These are phyloP conservation scores for Candida maesae DNA, from an alignment of 805 yeast species.

Conservation along the genomic window DNA sequence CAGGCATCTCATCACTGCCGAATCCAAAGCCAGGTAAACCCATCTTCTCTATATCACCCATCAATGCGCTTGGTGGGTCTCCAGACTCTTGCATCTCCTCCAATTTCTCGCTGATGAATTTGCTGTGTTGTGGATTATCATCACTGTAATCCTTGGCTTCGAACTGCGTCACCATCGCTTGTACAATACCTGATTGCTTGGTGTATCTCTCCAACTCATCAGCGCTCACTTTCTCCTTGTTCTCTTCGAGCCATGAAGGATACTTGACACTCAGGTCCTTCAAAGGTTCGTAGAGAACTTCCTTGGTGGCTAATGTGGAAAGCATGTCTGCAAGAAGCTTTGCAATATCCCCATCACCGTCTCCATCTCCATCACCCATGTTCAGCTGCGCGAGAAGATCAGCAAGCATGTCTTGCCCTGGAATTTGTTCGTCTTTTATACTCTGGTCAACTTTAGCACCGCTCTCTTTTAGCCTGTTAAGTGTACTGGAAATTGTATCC, in stretches of 20 bases:
- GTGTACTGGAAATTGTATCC: constrained; percentile 73
- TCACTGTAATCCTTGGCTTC: constrained; percentile 65
- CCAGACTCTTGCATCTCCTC: constrained; percentile 73
- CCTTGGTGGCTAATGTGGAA: constrained; percentile 79
- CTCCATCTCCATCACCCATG: constrained; percentile 38
- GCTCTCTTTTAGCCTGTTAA: constrained; percentile 73
- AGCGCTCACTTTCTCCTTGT: constrained; percentile 35
- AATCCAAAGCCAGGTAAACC: constrained; percentile 44
- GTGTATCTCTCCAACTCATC: constrained; percentile 52
- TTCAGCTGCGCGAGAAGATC: constrained; percentile 63
- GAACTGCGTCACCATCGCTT: constrained; percentile 58
- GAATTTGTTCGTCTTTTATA: constrained; percentile 46
- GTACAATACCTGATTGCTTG: constrained; percentile 59
- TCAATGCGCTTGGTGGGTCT: constrained; percentile 74
- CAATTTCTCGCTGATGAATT: constrained; percentile 51
- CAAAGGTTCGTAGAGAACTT: constrained; percentile 82
- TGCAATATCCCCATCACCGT: constrained; percentile 57
- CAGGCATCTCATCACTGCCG: constrained; percentile 49
- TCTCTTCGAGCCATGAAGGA: constrained; percentile 62
- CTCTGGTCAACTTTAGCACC: constrained; percentile 67
- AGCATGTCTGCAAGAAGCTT: constrained; percentile 68
- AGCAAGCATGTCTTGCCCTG: constrained; percentile 47
- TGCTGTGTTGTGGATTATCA: constrained; percentile 36
- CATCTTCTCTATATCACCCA: constrained; percentile 49
- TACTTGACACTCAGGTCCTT: constrained; percentile 73